Evolutionary conservation across 305 asterid species (phyloP).

Genomic region (Fraxinus dipetala): DNA sequence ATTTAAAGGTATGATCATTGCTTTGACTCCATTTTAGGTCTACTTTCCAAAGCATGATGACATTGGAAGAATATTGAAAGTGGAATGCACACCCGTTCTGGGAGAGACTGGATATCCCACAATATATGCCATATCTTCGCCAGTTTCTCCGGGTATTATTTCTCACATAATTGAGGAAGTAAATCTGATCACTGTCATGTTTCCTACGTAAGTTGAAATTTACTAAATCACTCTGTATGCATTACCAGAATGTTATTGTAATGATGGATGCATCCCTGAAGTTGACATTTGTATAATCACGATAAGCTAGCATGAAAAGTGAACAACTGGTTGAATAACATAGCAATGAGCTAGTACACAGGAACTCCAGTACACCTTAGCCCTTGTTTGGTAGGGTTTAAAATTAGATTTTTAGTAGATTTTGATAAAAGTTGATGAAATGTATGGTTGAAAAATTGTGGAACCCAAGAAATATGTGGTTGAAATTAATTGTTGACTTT

Average conservation of each 20-base stretch:
- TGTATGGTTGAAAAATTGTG: neutral
- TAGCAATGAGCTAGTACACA: neutral
- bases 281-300: neutral
- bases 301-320: neutral
- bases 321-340: constrained; percentile 4
- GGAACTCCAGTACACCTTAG: neutral
- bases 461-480: neutral
- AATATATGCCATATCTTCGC: constrained; percentile 81
- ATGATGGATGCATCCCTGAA: constrained; percentile 8
- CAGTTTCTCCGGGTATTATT: constrained; percentile 77
- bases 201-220: constrained; percentile 1
- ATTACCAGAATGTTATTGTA: neutral
- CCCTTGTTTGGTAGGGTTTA: neutral
- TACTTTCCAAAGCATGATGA: constrained; percentile 82
- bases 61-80: constrained; percentile 73
- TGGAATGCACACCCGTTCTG: constrained; percentile 77
- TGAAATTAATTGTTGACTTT: neutral
- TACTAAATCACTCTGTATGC: neutral
- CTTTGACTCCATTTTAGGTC: constrained; percentile 45
- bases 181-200: neutral
- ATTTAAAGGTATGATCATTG: constrained; percentile 1
- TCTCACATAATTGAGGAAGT: constrained; percentile 18
- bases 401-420: neutral
- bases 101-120: constrained; percentile 66
- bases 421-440: neutral